Evolutionary conservation across 78 protist species (phyloP), one percentile per base, ranked within the genome.

Genomic region (Tieghemostelium lacteum): DNA sequence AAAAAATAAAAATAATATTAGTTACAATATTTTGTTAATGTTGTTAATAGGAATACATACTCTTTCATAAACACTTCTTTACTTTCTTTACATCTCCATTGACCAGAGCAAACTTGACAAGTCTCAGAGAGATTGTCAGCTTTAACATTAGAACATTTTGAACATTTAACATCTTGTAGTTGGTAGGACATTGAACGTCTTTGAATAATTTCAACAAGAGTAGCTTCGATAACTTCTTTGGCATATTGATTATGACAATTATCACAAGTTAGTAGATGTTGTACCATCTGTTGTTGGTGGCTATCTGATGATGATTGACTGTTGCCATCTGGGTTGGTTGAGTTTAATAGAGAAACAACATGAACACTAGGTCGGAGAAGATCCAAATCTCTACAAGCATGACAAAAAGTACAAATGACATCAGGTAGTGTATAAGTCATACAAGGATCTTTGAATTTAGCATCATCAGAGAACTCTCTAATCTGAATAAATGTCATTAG

Each of bases 321-420:
- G n/a, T 45, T 6, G 10, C n/a, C 6, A 45, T 45, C 52, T 10
- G 10, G 10, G 10, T 10, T 45, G 10, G n/a, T 10, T 14, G 52
- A 17, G n/a, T 40, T 40, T 92, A 87, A 6, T n/a, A n/a, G n/a
- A n/a, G n/a, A n/a, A n/a, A n/a, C n/a, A n/a, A n/a, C n/a, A n/a
- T n/a, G n/a, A n/a, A n/a, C n/a, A n/a, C n/a, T 28, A 67, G 31
- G 31, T 67, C 95, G 78, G 28, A 88, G 69, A 3, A 95, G 86
- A 45, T 93, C 95, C 12, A 93, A 28, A 52, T 93, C 96, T 54
- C 94, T 73, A 42, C 91, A 83, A 2, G 70, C 40, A 63, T 89
- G 86, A 62, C 98, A 96, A 55, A 28, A 72, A 3, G 83, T 14
- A 83, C 98, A 96, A 40, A 92, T 70, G 16, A 96, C 95, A 39